Percentiles rank a stretch among this genome's conserved stretches.
These are phyloP conservation scores for Barnettozyma sucrosica DNA, from an alignment of 805 yeast genomes.

Conservation along the genomic window DNA sequence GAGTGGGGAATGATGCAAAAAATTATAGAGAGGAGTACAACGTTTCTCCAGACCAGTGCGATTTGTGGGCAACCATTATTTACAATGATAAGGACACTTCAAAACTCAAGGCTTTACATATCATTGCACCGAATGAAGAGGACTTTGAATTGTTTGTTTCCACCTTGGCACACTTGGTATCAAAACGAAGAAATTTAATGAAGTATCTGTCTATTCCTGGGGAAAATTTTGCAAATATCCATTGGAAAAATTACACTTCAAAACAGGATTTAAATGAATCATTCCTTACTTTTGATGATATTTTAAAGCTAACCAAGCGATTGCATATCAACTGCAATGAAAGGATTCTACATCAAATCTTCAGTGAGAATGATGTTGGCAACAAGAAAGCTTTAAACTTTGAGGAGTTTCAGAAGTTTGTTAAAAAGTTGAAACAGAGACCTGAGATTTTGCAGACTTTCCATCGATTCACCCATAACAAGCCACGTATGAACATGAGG, in stretches of 20 bases:
- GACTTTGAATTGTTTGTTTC: conserved; percentile 51
- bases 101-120: conserved; percentile 72
- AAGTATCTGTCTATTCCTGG: conserved; percentile 58
- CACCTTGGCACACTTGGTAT: conserved; percentile 50
- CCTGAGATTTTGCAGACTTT: conserved; percentile 55
- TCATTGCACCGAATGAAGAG: conserved; percentile 52
- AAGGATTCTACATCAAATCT: conserved; percentile 42
- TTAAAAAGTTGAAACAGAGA: conserved; percentile 58
- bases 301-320: conserved; percentile 55
- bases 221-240: conserved; percentile 54
- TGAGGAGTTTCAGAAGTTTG: conserved; percentile 70
- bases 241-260: conserved; percentile 50
- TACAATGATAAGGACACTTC: conserved; percentile 54
- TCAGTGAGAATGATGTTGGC: conserved; percentile 47
- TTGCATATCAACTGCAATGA: conserved; percentile 68
- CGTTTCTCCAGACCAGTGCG: conserved; percentile 56
- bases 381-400: conserved; percentile 53
- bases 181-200: conserved; percentile 56
- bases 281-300: conserved; percentile 56
- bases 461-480: conserved; percentile 26
- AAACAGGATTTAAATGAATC: conserved; percentile 31
- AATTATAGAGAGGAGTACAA: conserved; percentile 84
- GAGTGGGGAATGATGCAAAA: conserved; percentile 65
- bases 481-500: conserved; percentile 22
- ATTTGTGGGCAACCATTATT: conserved; percentile 75